These are phyloP conservation scores for Citrullus amarus DNA, from an alignment of 306 rosid genomes.

Conservation along the genomic window DNA sequence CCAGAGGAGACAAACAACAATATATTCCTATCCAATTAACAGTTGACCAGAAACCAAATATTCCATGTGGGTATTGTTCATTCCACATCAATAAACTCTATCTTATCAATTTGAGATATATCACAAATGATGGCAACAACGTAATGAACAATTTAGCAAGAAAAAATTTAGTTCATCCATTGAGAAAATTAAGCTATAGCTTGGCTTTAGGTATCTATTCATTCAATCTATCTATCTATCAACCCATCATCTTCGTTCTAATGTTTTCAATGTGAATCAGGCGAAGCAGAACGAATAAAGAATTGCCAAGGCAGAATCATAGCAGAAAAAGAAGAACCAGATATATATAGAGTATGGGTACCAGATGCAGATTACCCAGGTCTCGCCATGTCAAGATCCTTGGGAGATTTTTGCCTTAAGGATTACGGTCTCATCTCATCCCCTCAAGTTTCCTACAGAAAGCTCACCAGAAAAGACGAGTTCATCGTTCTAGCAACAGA, in stretches of 20 bases:
- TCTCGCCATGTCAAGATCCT: slow-evolving; percentile 90
- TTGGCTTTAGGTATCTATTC: not conserved
- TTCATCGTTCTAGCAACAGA: slow-evolving; percentile 83
- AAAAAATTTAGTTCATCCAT: too few relatives aligned
- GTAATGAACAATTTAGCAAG: not conserved
- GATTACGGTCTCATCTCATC: slow-evolving; percentile 72
- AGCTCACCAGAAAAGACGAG: slow-evolving; percentile 43
- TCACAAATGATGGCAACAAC: not conserved
- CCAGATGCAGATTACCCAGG: slow-evolving; percentile 90
- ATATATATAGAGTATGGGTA: slow-evolving; percentile 83
- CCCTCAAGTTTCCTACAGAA: slow-evolving; percentile 62
- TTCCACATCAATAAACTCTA: not conserved
- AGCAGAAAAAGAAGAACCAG: slow-evolving; percentile 62
- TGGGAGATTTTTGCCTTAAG: slow-evolving; percentile 90
- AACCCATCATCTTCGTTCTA: not conserved
- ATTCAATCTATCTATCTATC: not conserved
- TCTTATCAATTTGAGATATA: not conserved
- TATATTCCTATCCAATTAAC: slow-evolving; percentile 66
- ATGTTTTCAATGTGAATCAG: slow-evolving; percentile 23
- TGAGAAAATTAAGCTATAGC: too few relatives aligned
- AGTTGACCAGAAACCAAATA: slow-evolving; percentile 71
- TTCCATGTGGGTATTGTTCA: slow-evolving; percentile 46
- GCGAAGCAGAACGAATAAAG: slow-evolving; percentile 70
- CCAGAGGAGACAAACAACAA: slow-evolving; percentile 45
- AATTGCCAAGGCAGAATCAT: slow-evolving; percentile 62